A percentile compares a stretch with the other conserved stretches of the same genome.
Evolutionary conservation across 2,329 filamentous ascomycete species (phyloP).

Genomic region (Pseudogymnoascus sp.): DNA sequence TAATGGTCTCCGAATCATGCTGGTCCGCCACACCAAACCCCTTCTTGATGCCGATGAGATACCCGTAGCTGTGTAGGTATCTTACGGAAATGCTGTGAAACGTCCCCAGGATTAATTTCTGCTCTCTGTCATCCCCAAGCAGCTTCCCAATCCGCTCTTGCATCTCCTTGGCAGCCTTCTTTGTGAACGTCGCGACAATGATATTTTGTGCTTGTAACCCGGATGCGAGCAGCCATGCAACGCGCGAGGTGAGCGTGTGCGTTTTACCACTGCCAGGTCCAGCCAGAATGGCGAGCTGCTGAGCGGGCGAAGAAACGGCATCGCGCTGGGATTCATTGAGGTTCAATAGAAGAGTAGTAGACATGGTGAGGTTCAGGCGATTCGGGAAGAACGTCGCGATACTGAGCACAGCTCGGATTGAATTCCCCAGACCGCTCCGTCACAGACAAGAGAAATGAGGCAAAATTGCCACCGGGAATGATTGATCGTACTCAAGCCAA

Average conservation of each 20-base stretch:
- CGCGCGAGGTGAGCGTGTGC: slow-evolving; percentile 86
- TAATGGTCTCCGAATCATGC: slow-evolving; percentile 69
- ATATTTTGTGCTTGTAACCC: slow-evolving; percentile 77
- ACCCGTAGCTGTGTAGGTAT: slow-evolving; percentile 78
- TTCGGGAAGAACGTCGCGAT: neutral
- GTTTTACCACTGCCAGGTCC: slow-evolving; percentile 79
- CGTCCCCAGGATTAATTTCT: slow-evolving; percentile 77
- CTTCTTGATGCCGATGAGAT: slow-evolving; percentile 71
- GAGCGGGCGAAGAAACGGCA: slow-evolving; percentile 57
- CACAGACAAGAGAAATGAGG: neutral
- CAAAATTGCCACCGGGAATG: neutral
- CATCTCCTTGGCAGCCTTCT: slow-evolving; percentile 93
- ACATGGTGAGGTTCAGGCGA: neutral
- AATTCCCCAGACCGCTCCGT: neutral
- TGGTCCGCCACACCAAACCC: slow-evolving; percentile 90
- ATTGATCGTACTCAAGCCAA: neutral
- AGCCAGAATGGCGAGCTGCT: slow-evolving; percentile 57
- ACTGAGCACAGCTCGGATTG: neutral
- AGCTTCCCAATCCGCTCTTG: slow-evolving; percentile 74
- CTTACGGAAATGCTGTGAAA: slow-evolving; percentile 89
- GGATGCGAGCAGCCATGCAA: slow-evolving; percentile 76
- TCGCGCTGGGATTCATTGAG: slow-evolving; percentile 59
- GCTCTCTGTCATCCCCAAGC: slow-evolving; percentile 72
- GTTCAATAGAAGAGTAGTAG: slow-evolving; percentile 43
- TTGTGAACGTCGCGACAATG: slow-evolving; percentile 93